A percentile compares a stretch with the other conserved stretches of the same genome.
phyloP scores from a whole-genome alignment of 2,329 filamentous ascomycete species.

The Arthrinium phaeospermum region DNA sequence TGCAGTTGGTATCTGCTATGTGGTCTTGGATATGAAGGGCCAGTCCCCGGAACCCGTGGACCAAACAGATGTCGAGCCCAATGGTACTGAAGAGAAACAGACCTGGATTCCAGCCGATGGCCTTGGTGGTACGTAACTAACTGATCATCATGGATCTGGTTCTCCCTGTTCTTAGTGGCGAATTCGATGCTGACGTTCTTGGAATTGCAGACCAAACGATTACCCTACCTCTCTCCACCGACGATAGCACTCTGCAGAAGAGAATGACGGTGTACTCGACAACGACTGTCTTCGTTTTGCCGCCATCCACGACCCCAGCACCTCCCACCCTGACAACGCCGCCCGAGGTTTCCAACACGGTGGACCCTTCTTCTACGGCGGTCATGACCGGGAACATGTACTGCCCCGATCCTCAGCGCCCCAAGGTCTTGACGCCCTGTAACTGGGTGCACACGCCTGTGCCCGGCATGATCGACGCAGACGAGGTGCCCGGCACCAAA shows the following conservation, averaged over 20 bases:
- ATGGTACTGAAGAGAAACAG: not conserved
- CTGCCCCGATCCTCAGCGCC: conserved; percentile 20
- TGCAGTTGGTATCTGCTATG: not conserved
- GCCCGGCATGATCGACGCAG: conserved; percentile 18
- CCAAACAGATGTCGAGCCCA: not conserved
- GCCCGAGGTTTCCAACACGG: not conserved
- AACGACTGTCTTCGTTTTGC: not conserved
- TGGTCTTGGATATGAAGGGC: not conserved
- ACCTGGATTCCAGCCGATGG: not conserved
- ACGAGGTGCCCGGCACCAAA: not conserved
- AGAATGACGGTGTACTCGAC: not conserved
- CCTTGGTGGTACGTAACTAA: not conserved
- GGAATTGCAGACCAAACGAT: not conserved
- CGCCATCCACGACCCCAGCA: not conserved
- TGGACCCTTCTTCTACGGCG: not conserved
- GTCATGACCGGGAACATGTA: conserved; percentile 20
- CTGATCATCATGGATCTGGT: not conserved
- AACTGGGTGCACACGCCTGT: conserved; percentile 9
- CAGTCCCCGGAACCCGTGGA: not conserved
- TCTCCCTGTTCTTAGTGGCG: not conserved
- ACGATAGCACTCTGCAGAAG: not conserved
- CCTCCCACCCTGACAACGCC: not conserved
- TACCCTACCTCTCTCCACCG: not conserved
- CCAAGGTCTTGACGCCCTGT: conserved; percentile 20
- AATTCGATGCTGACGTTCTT: not conserved